Evolutionary conservation across 2,329 filamentous ascomycete genomes (phyloP).

Genomic region (Colletotrichum lupini): DNA sequence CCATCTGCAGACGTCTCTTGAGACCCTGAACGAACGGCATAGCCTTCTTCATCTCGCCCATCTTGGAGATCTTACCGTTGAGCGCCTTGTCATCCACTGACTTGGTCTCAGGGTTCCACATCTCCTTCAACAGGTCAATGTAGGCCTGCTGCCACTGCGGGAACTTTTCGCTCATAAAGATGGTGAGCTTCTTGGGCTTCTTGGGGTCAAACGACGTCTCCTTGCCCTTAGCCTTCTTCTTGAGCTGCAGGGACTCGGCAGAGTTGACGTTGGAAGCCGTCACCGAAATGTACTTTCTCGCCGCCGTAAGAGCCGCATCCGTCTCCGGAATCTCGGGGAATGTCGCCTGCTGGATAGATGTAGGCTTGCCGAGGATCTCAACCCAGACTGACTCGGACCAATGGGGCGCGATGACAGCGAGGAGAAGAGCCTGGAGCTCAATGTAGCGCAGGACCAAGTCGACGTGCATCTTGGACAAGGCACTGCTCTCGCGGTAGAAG

Average conservation of each 20-base stretch:
- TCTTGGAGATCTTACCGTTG: conserved; percentile 81
- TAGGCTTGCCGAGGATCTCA: conserved; percentile 83
- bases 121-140: conserved; percentile 80
- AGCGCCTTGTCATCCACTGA: conserved; percentile 83
- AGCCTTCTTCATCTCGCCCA: conserved; percentile 93
- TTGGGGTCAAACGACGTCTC: conserved; percentile 86
- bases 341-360: conserved; percentile 81
- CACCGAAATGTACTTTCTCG: conserved; percentile 81
- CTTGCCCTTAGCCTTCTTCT: conserved; percentile 95
- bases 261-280: conserved; percentile 86
- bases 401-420: conserved; percentile 89
- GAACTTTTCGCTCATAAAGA: conserved; percentile 84
- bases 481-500: conserved; percentile 87
- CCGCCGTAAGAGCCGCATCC: conserved; percentile 77
- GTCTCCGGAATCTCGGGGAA: conserved; percentile 78
- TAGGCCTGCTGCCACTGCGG: conserved; percentile 94
- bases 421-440: conserved; percentile 84
- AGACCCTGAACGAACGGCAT: conserved; percentile 95
- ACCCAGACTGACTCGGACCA: conserved; percentile 96
- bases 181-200: conserved; percentile 89
- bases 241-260: conserved; percentile 83
- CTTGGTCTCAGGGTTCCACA: conserved; percentile 72
- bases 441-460: conserved; percentile 84
- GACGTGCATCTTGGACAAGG: conserved; percentile 87
- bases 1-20: conserved; percentile 83